Evolutionary conservation across 495 filamentous ascomycete species (phyloP), one percentile per base, ranked within the genome.

Genomic region (Chaetomium cochliodes): DNA sequence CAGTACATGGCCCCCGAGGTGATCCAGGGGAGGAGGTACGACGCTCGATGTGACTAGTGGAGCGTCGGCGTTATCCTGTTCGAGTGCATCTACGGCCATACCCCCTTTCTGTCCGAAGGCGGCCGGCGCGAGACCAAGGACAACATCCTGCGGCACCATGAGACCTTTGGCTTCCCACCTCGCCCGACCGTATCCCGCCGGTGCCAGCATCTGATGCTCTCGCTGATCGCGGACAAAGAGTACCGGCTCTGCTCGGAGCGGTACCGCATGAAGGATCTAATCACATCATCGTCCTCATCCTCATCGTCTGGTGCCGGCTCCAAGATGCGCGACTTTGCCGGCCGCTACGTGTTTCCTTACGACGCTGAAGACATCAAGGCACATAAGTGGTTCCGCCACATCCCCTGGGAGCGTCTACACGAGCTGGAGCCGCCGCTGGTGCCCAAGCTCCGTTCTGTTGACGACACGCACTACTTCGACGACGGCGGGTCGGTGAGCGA

Each of bases 1-100:
- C 93, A 97, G 75, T 98, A 97, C 76, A 96, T 96, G 93, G 93
- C 93, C 1, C 93, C 93, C 4, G 93, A 97, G 76, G 90, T 98
- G 33, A 87, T 97, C 62, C 80, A 86, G 64, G 93, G 91, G 22
- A 84, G 92, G 56, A 76, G 81, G 30, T 97, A 98, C 72, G 93
- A 98, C 79, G 93, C 88, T 26, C 80, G 93, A 64, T 97, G 93
- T 75, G 93, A 97, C 77, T 98, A 87, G 91, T 98, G 92, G 93
- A 97, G 92, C 75, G 84, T 96, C 64, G 93, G 91, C 30, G 85
- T 97, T 58, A 97, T 98, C 70, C 73, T 97, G 42, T 98, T 90
- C 65, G 93, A 98, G 86, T 97, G 92, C 69, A 76, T 98, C 3
- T 97, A 93, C 72, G 92, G 93, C 13, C 89, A 86, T 65, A 96